A percentile compares a stretch with the other conserved stretches of the same genome.
phyloP scores from a whole-genome alignment of 352 stramenopile species.

The Globisporangium rhizosaccharum region DNA sequence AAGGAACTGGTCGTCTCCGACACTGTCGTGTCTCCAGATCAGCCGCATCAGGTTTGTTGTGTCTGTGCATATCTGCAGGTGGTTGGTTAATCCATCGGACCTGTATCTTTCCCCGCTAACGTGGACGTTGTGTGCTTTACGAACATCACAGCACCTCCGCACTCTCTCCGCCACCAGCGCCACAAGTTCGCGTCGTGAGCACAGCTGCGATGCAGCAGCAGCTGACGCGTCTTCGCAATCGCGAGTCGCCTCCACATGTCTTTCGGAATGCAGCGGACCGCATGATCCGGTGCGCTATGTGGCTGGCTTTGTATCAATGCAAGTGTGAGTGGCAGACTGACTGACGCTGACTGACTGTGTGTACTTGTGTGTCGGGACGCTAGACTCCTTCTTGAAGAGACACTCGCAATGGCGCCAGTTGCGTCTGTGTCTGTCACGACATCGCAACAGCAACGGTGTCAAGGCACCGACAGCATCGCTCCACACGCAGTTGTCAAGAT shows the following conservation, averaged over 20 bases:
- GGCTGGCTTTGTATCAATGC: too few relatives aligned
- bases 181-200: background rate
- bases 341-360: too few relatives aligned
- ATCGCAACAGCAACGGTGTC: background rate
- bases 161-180: too few relatives aligned
- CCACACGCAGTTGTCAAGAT: conserved; percentile 5
- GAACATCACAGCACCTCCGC: too few relatives aligned
- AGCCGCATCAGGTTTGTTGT: too few relatives aligned
- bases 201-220: background rate
- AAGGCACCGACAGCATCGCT: background rate
- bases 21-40: too few relatives aligned
- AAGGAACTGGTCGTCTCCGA: too few relatives aligned
- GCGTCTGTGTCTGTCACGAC: conserved; percentile 1
- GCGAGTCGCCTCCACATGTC: conserved; percentile 3
- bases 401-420: conserved; percentile 2
- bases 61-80: too few relatives aligned
- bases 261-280: conserved; percentile 9
- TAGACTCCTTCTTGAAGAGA: conserved; percentile 10
- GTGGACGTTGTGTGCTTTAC: too few relatives aligned
- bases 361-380: background rate
- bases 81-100: too few relatives aligned
- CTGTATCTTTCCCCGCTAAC: too few relatives aligned
- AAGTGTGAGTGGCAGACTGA: too few relatives aligned
- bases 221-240: conserved; percentile 10
- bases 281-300: background rate